Evolutionary conservation across 1,139 yeast species (phyloP), one percentile per base, ranked within the genome.

Genomic region (Protomyces macrosporus): DNA sequence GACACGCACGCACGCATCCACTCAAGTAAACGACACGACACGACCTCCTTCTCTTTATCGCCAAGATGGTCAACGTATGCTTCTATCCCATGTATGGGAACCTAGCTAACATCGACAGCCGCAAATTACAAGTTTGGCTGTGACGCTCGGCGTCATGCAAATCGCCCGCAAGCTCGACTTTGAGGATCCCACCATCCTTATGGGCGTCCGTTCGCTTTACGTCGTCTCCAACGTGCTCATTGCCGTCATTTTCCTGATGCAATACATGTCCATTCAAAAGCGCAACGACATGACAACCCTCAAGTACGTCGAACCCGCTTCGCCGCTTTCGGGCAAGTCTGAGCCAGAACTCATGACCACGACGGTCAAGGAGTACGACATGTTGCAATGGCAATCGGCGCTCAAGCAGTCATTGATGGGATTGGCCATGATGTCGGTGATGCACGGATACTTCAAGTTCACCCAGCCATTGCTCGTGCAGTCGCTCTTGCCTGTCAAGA

Each of bases 121-220:
- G 32, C 65, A 63, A 55, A 30, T 61, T 45, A 51, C 59, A 50
- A 91, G 93, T 79, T 79, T 93, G 72, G 89, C 82, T 71, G 79
- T 93, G 83, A 91, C 91, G 97, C 87, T 93, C 75, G 87, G 86
- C 81, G 88, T 90, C 90, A 93, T 91, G 97, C 98, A 93, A 78
- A 87, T 90, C 69, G 84, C 97, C 70, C 90, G 90, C 78, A 84
- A 84, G 75, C 81, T 93, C 69, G 95, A 93, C 76, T 86, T 91
- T 78, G 98, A 91, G 76, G 84, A 93, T 77, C 93, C 95, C 62
- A 77, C 78, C 69, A 82, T 85, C 66, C 80, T 91, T 67, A 78
- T 87, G 74, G 88, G 85, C 75, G 91, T 89, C 66, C 86, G 99
- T 76, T 80, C 79, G 53, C 84, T 84, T 60, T 95, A 90, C 78